Conservation (phyloP, 495 filamentous ascomycete genomes). For the Bacidia gigantensis region DNA sequence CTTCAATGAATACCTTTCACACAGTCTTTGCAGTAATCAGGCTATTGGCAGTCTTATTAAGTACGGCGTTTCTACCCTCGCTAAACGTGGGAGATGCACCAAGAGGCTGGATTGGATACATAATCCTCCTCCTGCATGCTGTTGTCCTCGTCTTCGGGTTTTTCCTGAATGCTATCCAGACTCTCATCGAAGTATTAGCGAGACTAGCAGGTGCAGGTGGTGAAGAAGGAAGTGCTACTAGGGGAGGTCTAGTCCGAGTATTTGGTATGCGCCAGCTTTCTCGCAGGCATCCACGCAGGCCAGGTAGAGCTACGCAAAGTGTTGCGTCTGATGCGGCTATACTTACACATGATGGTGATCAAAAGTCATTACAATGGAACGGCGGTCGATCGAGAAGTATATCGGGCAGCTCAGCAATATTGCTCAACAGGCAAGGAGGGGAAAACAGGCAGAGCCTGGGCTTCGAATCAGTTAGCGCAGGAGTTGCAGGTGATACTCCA, state of each 20-base stretch:
- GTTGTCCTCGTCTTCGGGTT: constrained; percentile 85
- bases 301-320: constrained; percentile 51
- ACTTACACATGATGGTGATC: constrained; percentile 47
- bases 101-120: constrained; percentile 90
- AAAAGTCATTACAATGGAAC: constrained; percentile 53
- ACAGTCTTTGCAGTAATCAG: constrained; percentile 68
- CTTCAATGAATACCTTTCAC: constrained; percentile 97
- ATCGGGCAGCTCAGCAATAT: constrained; percentile 66
- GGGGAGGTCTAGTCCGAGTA: constrained; percentile 71
- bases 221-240: constrained; percentile 55
- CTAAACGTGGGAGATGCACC: constrained; percentile 60
- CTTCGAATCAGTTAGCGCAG: constrained; percentile 34
- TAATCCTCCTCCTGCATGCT: constrained; percentile 75
- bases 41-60: constrained; percentile 66
- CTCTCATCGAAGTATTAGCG: constrained; percentile 73
- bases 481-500: constrained; percentile 40
- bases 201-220: constrained; percentile 68
- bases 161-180: constrained; percentile 83
- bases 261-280: constrained; percentile 90
- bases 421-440: constrained; percentile 45
- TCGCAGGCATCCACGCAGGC: constrained; percentile 50
- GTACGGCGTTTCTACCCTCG: constrained; percentile 75
- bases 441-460: constrained; percentile 34
- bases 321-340: constrained; percentile 72
- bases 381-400: constrained; percentile 61